Base-by-base conservation (phyloP, 768 basidiomycete species). In the Leccinum pellstonianum region DNA sequence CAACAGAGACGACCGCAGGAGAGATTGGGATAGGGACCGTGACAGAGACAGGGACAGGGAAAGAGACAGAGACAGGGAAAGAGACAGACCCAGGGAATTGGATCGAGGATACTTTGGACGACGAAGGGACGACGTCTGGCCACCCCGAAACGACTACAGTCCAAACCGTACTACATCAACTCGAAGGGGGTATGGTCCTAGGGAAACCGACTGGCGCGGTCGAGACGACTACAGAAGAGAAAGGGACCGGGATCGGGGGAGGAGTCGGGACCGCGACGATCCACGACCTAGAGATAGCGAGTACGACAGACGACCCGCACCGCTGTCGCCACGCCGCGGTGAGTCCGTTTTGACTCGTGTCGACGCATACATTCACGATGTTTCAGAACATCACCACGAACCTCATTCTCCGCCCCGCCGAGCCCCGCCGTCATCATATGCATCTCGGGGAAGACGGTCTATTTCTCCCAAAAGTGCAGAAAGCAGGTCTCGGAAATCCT, bases 301-400 rank as follows among this genome's bases (percentile, higher is more conserved):
- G 15, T 54, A 64, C 6, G 71, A 73, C 21, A 59, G 68, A 54
- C 59, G 62, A 19, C 55, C 55, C 8, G 23, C 58, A 52, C 64
- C 64, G 46, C 17, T 53, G 33, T 72, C 70, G 4, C 70, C 70
- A 6, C 70, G 68, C 19, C 66, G 68, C 41, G 70, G 70, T 72
- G 62, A 64, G 70, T 54, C 41, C 15, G 8, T 33, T 10, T 15
- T 21, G 37, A 4, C 11, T 38, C 29, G 1, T 55, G 33, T 53
- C 15, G 52, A 35, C 3, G 10, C 29, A 27, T 27, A 5, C 37
- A 12, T 31, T 65, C 31, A 62, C 19, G 8, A 43, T 3, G 23
- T 29, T 27, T n/a, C 25, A 70, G 69, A 70, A 21, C n/a, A 63
- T 56, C 57, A 62, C 15, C 43, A 31, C 1, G 68, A 60, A 23